phyloP scores from a whole-genome alignment of 2,329 filamentous ascomycete genomes.

The Beauveria medogensis region DNA sequence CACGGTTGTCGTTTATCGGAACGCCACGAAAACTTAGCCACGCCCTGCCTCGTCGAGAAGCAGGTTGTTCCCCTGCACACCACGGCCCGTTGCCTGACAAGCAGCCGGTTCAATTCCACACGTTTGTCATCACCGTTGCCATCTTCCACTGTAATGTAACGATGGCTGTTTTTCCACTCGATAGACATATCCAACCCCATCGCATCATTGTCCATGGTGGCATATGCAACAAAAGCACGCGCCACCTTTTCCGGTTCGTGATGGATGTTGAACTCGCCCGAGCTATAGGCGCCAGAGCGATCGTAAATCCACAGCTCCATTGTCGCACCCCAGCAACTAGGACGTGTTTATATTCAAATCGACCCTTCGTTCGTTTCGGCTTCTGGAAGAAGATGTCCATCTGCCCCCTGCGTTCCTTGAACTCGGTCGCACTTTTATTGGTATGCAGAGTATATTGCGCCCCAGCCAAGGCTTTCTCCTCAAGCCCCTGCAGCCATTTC shows the following conservation, averaged over 20 bases:
- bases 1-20: slow-evolving; percentile 2
- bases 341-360: slow-evolving; percentile 15
- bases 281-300: slow-evolving; percentile 13
- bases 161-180: not conserved
- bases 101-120: slow-evolving; percentile 9
- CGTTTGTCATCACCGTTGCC: not conserved
- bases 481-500: slow-evolving; percentile 7
- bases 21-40: slow-evolving; percentile 11
- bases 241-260: slow-evolving; percentile 8
- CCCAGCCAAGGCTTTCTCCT: not conserved
- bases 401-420: slow-evolving; percentile 16
- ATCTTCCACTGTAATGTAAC: slow-evolving; percentile 1
- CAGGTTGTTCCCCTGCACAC: slow-evolving; percentile 16
- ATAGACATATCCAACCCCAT: slow-evolving; percentile 14
- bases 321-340: slow-evolving; percentile 14
- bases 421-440: slow-evolving; percentile 14
- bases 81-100: slow-evolving; percentile 12
- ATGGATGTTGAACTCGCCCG: slow-evolving; percentile 14
- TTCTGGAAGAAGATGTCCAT: slow-evolving; percentile 17
- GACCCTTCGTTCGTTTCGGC: not conserved
- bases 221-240: slow-evolving; percentile 14
- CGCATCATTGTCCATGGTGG: slow-evolving; percentile 14
- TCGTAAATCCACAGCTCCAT: slow-evolving; percentile 13
- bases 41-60: slow-evolving; percentile 1
- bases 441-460: slow-evolving; percentile 12